Conservation (phyloP, 345 rosid genomes). For the Citrus maxima region DNA sequence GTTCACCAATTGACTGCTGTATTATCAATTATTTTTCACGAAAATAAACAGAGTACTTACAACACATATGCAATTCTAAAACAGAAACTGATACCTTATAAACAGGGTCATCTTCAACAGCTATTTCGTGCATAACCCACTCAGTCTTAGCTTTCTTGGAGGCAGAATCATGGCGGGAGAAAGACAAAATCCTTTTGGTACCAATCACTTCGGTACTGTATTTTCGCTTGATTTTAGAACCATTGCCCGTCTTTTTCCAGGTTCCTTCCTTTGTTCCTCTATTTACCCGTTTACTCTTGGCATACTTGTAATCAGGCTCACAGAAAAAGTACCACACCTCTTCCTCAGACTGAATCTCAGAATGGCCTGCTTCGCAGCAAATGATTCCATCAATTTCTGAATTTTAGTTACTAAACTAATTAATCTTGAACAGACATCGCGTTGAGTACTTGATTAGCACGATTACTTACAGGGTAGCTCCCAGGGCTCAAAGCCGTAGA, state of each 20-base stretch:
- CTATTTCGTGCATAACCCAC: conserved; percentile 4
- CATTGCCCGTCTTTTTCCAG: conserved; percentile 45
- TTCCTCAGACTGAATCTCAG: neutral
- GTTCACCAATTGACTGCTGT: too few relatives aligned
- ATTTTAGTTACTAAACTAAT: too few relatives aligned
- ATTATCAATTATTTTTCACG: neutral
- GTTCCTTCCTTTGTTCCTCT: conserved; percentile 31
- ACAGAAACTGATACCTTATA: neutral
- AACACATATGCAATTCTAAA: neutral
- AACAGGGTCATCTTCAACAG: neutral
- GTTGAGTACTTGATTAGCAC: neutral
- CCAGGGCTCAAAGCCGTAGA: neutral
- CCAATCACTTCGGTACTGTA: conserved; percentile 25
- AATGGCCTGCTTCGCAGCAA: neutral
- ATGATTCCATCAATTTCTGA: too few relatives aligned
- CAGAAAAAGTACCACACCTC: too few relatives aligned
- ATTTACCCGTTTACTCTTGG: conserved; percentile 10
- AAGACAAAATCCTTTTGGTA: conserved; percentile 35
- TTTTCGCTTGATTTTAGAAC: conserved; percentile 15
- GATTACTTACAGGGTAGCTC: neutral
- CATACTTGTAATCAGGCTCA: neutral
- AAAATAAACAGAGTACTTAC: neutral
- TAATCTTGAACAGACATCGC: neutral
- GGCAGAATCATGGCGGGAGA: neutral
- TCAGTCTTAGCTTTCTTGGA: neutral